A percentile compares a stretch with the other conserved stretches of the same genome.
Evolutionary conservation across 495 filamentous ascomycete species (phyloP).

Genomic region (Glarea lozoyensis): DNA sequence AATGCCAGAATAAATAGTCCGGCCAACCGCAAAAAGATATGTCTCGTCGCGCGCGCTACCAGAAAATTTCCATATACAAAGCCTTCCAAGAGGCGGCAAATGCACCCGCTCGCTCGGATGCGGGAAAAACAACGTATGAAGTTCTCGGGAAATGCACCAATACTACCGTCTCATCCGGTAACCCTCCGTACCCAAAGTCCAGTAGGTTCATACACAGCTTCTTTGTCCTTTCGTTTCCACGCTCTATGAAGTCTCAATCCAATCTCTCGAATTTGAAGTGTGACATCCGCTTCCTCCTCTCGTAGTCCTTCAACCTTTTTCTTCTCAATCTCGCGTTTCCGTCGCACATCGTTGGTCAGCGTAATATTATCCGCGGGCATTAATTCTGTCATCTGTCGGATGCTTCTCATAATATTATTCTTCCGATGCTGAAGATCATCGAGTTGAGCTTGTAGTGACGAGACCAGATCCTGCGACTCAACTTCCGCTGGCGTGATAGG

Average conservation of each 20-base stretch:
- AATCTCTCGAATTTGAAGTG: slow-evolving; percentile 75
- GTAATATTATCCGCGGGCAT: slow-evolving; percentile 45
- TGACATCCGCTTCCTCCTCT: slow-evolving; percentile 68
- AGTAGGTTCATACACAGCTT: slow-evolving; percentile 54
- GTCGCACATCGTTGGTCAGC: slow-evolving; percentile 32
- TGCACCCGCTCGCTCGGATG: background rate
- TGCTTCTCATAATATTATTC: slow-evolving; percentile 59
- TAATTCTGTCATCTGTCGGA: slow-evolving; percentile 61
- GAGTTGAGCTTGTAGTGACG: slow-evolving; percentile 56
- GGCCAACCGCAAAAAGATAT: too few relatives aligned
- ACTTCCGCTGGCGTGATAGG: slow-evolving; percentile 49
- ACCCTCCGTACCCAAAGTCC: slow-evolving; percentile 76
- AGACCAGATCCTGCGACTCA: slow-evolving; percentile 49
- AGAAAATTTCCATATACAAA: too few relatives aligned
- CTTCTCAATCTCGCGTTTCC: slow-evolving; percentile 58
- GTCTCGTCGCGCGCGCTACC: too few relatives aligned
- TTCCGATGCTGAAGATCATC: slow-evolving; percentile 56
- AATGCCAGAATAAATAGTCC: too few relatives aligned
- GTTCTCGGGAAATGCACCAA: background rate
- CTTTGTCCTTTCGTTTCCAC: slow-evolving; percentile 63
- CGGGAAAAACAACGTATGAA: background rate
- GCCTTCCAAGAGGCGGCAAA: too few relatives aligned
- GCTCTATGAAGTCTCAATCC: slow-evolving; percentile 75
- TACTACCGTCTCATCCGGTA: slow-evolving; percentile 25
- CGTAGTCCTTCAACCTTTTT: slow-evolving; percentile 60